Conservation (phyloP, 768 basidiomycete genomes). For the Lyophyllum semitale region DNA sequence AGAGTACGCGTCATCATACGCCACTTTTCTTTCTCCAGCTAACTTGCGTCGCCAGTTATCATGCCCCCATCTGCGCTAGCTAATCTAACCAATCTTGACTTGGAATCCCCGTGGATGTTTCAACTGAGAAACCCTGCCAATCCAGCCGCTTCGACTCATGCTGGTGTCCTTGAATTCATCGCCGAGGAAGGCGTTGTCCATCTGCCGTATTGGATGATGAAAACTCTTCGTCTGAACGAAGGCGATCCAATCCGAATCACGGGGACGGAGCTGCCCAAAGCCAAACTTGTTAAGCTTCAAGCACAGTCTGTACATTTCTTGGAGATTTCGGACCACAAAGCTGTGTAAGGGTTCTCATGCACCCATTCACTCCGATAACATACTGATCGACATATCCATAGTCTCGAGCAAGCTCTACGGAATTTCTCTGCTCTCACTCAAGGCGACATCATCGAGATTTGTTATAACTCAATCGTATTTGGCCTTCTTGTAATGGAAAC, state of each 20-base stretch:
- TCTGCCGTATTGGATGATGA: conserved; percentile 99
- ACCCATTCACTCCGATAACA: neutral
- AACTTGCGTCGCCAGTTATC: conserved; percentile 61
- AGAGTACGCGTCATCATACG: conserved; percentile 57
- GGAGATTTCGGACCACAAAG: conserved; percentile 96
- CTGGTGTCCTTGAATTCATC: conserved; percentile 98
- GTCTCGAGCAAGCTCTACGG: conserved; percentile 91
- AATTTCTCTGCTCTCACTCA: conserved; percentile 92
- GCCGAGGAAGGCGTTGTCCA: conserved; percentile 95
- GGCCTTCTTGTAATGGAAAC: conserved; percentile 96
- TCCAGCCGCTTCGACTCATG: conserved; percentile 85
- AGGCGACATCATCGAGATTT: conserved; percentile 97
- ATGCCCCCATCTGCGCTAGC: conserved; percentile 97
- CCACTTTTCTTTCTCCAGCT: conserved; percentile 6
- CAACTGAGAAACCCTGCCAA: conserved; percentile 90
- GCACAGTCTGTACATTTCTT: conserved; percentile 94
- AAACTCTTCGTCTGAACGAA: conserved; percentile 87
- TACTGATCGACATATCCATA: conserved; percentile 28
- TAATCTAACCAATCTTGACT: conserved; percentile 81
- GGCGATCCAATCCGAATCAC: conserved; percentile 95
- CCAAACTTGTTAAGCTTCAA: conserved; percentile 95
- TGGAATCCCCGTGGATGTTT: conserved; percentile 95
- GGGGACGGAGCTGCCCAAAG: conserved; percentile 85
- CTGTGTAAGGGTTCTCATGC: conserved; percentile 68
- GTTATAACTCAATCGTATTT: conserved; percentile 95